Percentiles rank a stretch among this genome's conserved stretches.
Evolutionary conservation across 2,329 filamentous ascomycete genomes (phyloP).

Genomic region (Claviceps monticola): DNA sequence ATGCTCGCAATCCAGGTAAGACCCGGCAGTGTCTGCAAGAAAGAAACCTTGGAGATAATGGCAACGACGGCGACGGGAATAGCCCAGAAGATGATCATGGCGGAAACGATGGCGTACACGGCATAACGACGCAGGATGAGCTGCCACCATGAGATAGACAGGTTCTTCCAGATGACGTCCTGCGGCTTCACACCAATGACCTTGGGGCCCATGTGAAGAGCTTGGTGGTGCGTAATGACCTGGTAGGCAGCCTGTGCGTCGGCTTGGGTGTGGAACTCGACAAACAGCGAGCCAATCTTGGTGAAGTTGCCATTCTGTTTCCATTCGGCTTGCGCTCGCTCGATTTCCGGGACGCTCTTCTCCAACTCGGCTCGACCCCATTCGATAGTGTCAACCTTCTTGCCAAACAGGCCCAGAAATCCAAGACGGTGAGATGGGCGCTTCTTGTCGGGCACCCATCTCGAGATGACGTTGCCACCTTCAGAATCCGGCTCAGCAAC

Average conservation of each 20-base stretch:
- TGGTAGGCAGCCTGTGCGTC: constrained; percentile 81
- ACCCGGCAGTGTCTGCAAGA: constrained; percentile 52
- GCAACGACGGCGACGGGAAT: constrained; percentile 67
- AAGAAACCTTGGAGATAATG: constrained; percentile 69
- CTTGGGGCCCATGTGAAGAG: constrained; percentile 71
- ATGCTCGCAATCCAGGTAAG: constrained; percentile 61
- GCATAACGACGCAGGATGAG: constrained; percentile 53
- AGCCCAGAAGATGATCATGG: constrained; percentile 75
- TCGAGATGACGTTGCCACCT: constrained; percentile 48
- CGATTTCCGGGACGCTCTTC: constrained; percentile 49
- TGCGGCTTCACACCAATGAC: constrained; percentile 68
- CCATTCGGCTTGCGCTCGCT: constrained; percentile 49
- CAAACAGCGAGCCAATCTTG: constrained; percentile 65
- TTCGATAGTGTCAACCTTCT: constrained; percentile 70
- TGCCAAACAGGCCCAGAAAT: constrained; percentile 48
- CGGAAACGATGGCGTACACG: constrained; percentile 52
- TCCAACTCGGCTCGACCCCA: constrained; percentile 52
- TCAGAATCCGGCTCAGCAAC: constrained; percentile 44
- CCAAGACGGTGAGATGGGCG: constrained; percentile 57
- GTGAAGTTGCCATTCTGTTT: constrained; percentile 45
- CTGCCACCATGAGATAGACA: constrained; percentile 59
- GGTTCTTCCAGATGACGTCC: constrained; percentile 78
- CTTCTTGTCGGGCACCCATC: constrained; percentile 53
- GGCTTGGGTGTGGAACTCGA: constrained; percentile 73
- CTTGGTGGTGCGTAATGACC: constrained; percentile 65